Base-by-base conservation (phyloP, 2,329 filamentous ascomycete genomes). In the Plenodomus tracheiphilus region DNA sequence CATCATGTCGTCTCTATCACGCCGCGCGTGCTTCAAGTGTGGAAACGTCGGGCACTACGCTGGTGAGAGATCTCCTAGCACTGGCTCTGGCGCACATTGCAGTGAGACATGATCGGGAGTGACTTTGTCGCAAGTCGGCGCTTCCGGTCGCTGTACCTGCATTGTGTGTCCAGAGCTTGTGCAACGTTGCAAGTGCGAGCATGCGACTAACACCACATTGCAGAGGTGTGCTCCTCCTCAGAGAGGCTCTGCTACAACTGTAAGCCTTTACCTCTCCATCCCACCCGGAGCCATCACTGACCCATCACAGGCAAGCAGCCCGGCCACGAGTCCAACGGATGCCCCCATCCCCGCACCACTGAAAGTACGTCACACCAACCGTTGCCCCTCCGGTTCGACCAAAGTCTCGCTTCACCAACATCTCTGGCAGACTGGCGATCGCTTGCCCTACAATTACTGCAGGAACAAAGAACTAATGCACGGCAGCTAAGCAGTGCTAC, bases 201-300 rank as follows among this genome's bases (percentile, higher is more conserved):
- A 48, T 30, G 52, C 49, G 52, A 61, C 63, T 70, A 52, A 73
- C 58, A 20, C 43, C 6, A 30, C 48, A 32, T 13, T 44, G 43
- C 72, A 83, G 92, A 97, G 83, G 92, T 96, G 64, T 99, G 94
- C 88, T 94, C 93, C 55, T 97, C 93, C 52, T 89, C 92, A 52
- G 93, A 99, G 83, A 90, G 94, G 71, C 88, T 99, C 70, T 99
- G 94, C 87, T 99, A 99, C 81, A 99, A 99, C 83, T 99, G 94
- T 92, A 81, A 75, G 87, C 78, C 57, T 2, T 9, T 35, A 21
- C 48, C 18, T 39, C 28, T 10, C 4, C 28, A 15, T 32, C 9
- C 4, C 28, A 10, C 28, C 15, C 39, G 51, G 38, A 50, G 16
- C 47, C 43, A 28, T 49, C 46, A 46, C 56, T 61, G 43, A 54